Evolutionary conservation across 2,329 filamentous ascomycete genomes (phyloP), one percentile per base, ranked within the genome.

Genomic region (Juglanconis oblonga): DNA sequence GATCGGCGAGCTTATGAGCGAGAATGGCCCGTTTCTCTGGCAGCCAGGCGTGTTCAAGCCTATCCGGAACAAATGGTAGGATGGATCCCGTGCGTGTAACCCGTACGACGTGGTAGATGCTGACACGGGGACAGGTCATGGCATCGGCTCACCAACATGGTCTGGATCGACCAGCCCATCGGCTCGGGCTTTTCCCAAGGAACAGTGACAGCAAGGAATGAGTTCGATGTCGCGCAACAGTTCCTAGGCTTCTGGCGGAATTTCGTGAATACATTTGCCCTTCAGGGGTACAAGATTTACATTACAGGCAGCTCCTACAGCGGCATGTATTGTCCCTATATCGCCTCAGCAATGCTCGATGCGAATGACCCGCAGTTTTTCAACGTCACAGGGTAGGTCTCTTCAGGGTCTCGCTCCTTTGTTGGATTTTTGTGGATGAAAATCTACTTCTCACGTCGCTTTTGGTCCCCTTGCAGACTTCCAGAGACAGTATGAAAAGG

Each of bases 221-320:
- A 90, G 65, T 80, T 83, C 32, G 87, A 91, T 64, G 79, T 88
- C 4, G 87, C 88, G 0, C 72, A 76, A 17, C 82, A 92, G 62
- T 90, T 92, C 70, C 77, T 89, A 8, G 87, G 88, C 42, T 93
- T 91, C 74, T 91, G 86, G 80, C 84, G 86, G 73, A 90, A 90
- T 73, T 91, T 91, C 64, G 75, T 90, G 58, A 77, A 89, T 29
- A 85, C 85, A 0, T 91, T 91, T 64, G 77, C 73, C 7, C 77
- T 90, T 66, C 79, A 87, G 33, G 79, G 81, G 13, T 83, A 80
- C 64, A 87, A 87, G 61, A 80, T 90, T 6, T 92, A 87, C 71
- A 81, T 93, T 59, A 83, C 87, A 0, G 90, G 88, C 5, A 47
- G 44, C 44, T 86, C 81, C 0, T 90, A 88, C 67, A 64, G 61